Evolutionary conservation across 257 asterid genomes (phyloP).

Genomic region (Ligustrum vulgare): DNA sequence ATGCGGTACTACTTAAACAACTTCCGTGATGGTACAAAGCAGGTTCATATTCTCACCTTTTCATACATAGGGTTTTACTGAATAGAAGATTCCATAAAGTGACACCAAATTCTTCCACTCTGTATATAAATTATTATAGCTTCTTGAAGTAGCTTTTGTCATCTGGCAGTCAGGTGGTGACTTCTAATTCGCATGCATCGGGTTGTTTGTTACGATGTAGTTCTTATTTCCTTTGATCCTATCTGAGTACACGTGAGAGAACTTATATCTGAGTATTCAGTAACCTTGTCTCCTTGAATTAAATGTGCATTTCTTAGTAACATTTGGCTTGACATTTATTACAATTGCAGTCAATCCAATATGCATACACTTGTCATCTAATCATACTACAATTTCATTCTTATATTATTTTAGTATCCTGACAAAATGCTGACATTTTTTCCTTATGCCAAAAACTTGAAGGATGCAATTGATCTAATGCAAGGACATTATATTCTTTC

Average conservation of each 20-base stretch:
- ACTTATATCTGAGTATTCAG: neutral
- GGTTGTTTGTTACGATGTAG: neutral
- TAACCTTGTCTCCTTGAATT: neutral
- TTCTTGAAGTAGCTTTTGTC: slow-evolving; percentile 11
- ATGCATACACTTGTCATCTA: neutral
- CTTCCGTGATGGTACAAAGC: slow-evolving; percentile 88
- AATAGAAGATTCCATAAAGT: slow-evolving; percentile 9
- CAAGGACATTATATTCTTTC: slow-evolving; percentile 78
- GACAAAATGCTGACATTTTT: slow-evolving; percentile 21
- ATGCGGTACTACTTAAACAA: slow-evolving; percentile 90
- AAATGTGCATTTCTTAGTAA: neutral
- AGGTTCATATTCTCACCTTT: slow-evolving; percentile 53
- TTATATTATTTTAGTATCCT: neutral
- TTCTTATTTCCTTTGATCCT: neutral
- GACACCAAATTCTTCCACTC: slow-evolving; percentile 11
- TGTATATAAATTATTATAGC: neutral
- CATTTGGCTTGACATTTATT: neutral
- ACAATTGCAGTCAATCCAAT: neutral
- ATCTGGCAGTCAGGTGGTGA: slow-evolving; percentile 9
- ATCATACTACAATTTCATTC: neutral
- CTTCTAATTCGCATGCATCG: neutral
- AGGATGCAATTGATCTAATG: slow-evolving; percentile 83
- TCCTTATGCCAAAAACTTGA: slow-evolving; percentile 27
- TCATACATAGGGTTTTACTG: neutral
- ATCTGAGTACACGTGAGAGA: neutral